Percentiles rank a stretch among this genome's conserved stretches.
phyloP scores from a whole-genome alignment of 306 rosid genomes.

The Cyclanthera cordifolia region DNA sequence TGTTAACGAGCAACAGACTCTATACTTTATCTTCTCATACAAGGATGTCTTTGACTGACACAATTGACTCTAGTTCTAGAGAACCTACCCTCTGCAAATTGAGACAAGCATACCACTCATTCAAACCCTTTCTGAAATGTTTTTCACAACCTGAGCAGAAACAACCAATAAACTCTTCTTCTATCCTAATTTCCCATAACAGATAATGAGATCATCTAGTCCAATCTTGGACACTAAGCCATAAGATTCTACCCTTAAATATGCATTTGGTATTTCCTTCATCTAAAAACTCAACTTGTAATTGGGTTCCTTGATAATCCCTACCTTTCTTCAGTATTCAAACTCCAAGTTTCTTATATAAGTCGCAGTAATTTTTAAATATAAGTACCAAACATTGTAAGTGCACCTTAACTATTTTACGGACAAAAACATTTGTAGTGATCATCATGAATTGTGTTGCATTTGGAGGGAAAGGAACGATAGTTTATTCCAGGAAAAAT shows the following conservation, averaged over 20 bases:
- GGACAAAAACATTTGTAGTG: no score
- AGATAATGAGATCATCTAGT: not conserved
- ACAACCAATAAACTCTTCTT: not conserved
- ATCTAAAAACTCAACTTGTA: conserved; percentile 7
- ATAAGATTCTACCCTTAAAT: not conserved
- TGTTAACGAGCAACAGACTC: not conserved
- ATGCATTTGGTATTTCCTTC: not conserved
- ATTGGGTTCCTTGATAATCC: not conserved
- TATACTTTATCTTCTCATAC: not conserved
- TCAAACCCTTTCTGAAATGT: not conserved
- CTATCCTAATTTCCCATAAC: no score
- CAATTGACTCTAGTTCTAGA: not conserved
- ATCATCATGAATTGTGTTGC: no score
- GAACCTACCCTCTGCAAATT: not conserved
- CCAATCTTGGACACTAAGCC: not conserved
- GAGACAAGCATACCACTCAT: not conserved
- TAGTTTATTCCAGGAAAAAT: no score
- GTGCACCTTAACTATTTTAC: no score
- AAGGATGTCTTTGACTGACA: not conserved
- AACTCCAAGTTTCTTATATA: no score
- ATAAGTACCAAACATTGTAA: no score
- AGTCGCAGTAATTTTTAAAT: no score
- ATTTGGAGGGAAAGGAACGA: no score
- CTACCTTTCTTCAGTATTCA: not conserved
- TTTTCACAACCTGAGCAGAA: not conserved